Percentiles rank a stretch among this genome's conserved stretches.
Conservation (phyloP, 129 eudicot species). For the Oenanthe sinensis region DNA sequence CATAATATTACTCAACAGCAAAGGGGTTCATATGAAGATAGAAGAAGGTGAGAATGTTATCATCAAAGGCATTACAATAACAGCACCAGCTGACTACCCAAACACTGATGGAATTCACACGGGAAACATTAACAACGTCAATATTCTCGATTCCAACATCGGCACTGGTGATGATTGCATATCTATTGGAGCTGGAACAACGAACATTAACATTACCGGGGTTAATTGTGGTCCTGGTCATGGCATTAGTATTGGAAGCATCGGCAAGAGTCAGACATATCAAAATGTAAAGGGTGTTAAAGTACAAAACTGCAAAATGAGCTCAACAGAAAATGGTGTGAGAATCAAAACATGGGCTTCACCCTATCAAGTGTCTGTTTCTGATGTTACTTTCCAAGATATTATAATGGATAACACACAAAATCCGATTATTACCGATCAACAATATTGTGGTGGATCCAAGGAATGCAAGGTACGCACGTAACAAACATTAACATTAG, state of each 20-base stretch:
- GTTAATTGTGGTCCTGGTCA: constrained; percentile 5
- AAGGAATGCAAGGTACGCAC: too few relatives aligned
- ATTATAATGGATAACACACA: neutral
- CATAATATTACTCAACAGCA: neutral
- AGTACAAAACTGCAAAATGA: neutral
- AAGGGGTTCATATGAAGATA: neutral
- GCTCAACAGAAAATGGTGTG: neutral
- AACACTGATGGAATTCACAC: constrained; percentile 5
- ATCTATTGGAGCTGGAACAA: neutral
- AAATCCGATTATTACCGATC: neutral
- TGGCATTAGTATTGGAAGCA: constrained; percentile 6
- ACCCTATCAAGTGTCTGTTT: neutral
- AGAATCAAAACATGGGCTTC: constrained; percentile 1
- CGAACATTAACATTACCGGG: neutral
- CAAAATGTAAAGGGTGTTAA: neutral
- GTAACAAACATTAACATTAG: too few relatives aligned
- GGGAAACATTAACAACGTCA: neutral
- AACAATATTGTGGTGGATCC: neutral
- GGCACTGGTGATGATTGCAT: constrained; percentile 9
- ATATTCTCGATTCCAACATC: neutral
- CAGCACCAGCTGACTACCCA: neutral
- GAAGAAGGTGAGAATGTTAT: neutral
- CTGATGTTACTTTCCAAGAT: constrained; percentile 6
- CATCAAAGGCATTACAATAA: neutral
- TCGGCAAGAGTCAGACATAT: neutral